Percentiles rank a stretch among this genome's conserved stretches.
Conservation (phyloP, 768 basidiomycete species). For the Macrolepiota dolichaula region DNA sequence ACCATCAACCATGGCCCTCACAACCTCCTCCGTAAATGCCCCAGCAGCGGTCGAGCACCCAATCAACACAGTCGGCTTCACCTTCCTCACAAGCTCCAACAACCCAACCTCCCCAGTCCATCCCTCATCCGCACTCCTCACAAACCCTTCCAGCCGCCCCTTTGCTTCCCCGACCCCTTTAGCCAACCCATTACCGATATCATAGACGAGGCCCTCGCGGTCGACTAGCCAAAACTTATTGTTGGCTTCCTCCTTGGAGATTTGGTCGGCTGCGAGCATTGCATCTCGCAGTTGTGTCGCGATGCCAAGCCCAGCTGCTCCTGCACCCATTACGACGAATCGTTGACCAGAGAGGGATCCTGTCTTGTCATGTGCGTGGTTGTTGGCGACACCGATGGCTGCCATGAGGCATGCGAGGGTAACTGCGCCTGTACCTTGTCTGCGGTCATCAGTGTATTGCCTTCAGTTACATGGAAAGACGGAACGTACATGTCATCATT, state of each 20-base stretch:
- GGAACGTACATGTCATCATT: conserved; percentile 86
- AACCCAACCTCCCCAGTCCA: conserved; percentile 56
- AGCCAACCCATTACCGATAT: conserved; percentile 18
- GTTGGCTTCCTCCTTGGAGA: conserved; percentile 57
- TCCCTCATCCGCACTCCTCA: conserved; percentile 52
- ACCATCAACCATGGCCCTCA: conserved; percentile 56
- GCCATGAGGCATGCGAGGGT: conserved; percentile 68
- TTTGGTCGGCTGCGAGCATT: conserved; percentile 52
- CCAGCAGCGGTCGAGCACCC: conserved; percentile 79
- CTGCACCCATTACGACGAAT: conserved; percentile 76
- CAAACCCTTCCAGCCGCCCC: conserved; percentile 49
- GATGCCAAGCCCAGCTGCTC: conserved; percentile 82
- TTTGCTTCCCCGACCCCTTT: conserved; percentile 28
- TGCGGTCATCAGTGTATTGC: conserved; percentile 17
- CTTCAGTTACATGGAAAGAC: neutral
- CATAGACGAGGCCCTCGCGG: conserved; percentile 32
- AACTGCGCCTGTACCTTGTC: conserved; percentile 77
- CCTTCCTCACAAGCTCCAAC: conserved; percentile 65
- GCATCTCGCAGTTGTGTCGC: conserved; percentile 74
- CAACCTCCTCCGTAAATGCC: conserved; percentile 73
- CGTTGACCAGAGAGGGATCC: conserved; percentile 62
- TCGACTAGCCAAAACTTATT: conserved; percentile 73
- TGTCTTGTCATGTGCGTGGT: conserved; percentile 28
- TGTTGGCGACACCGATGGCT: conserved; percentile 60
- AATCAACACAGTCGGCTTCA: conserved; percentile 80